Base-by-base conservation (phyloP, 2,329 filamentous ascomycete species). In the Rachicladosporium sp. region DNA sequence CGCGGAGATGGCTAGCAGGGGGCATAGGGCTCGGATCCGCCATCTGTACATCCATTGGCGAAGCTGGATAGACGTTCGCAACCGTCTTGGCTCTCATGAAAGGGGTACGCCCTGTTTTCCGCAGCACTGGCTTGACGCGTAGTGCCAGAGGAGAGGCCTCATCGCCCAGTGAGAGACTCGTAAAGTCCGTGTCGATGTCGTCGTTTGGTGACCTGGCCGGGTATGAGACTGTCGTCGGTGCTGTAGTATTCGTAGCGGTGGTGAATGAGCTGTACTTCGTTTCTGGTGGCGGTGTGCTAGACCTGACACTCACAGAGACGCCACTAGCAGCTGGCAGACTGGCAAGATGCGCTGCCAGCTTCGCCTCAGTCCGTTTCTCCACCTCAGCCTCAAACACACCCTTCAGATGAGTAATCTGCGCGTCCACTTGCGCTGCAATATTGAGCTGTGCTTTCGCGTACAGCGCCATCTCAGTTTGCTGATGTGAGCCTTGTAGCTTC, bases 21-120 rank as follows among this genome's bases (percentile, higher is more conserved):
- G 39, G 39, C 44, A 91, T 84, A 6, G 87, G 86, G 19, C 85
- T 93, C 3, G 88, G 87, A 37, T 91, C 89, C 1, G 73, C 78
- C 84, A 95, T 94, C 55, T 93, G 85, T 19, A 95, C 69, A 56
- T 96, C 89, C 74, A 91, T 84, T 4, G 89, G 88, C 1, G 87
- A 94, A 11, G 35, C 40, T 4, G 40, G 40, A 12, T 27, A 21
- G 4, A 31, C 19, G 36, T 79, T 78, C 2, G 63, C 54, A 34
- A 65, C 58, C 66, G 89, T 96, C 59, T 89, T 86, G 1, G 89
- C 87, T 21, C 89, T 80, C 32, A 71, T 71, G 51, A 95, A 85
- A 0, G 87, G 85, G 33, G 55, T 52, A 3, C 70, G 63, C 40
- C 15, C 15, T 19, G 74, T 78, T 64, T 80, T 86, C 41, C 34